Percentiles rank a stretch among this genome's conserved stretches.
phyloP scores from a whole-genome alignment of 352 stramenopile species.

The Aphanomyces euteiches region DNA sequence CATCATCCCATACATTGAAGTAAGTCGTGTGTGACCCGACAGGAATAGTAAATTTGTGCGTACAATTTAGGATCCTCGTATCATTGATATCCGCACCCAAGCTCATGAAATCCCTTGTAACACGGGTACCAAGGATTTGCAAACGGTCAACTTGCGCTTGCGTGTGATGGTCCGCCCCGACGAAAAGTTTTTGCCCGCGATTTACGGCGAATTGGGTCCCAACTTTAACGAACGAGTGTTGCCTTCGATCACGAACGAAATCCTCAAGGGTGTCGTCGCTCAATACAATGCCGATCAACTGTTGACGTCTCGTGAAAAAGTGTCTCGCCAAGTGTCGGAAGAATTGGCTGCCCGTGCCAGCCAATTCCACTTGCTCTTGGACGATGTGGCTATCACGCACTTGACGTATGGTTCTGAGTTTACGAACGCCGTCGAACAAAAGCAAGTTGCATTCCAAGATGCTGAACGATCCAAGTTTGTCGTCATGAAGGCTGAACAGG shows the following conservation, averaged over 20 bases:
- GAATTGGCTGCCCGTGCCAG: slow-evolving; percentile 95
- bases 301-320: slow-evolving; percentile 97
- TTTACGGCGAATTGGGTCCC: slow-evolving; percentile 96
- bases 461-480: slow-evolving; percentile 99
- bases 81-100: slow-evolving; percentile 98
- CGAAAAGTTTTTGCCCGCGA: slow-evolving; percentile 91
- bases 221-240: slow-evolving; percentile 99
- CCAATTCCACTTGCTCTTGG: slow-evolving; percentile 97
- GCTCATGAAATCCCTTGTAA: slow-evolving; percentile 95
- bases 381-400: slow-evolving; percentile 99
- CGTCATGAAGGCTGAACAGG: slow-evolving; percentile 98
- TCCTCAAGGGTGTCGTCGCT: slow-evolving; percentile 91
- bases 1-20: slow-evolving; percentile 96
- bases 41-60: neutral
- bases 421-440: slow-evolving; percentile 99
- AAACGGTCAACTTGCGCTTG: slow-evolving; percentile 99
- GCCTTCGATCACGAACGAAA: slow-evolving; percentile 97
- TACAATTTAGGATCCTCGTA: slow-evolving; percentile 91
- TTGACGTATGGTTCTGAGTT: slow-evolving; percentile 99
- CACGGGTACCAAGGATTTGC: slow-evolving; percentile 99
- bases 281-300: slow-evolving; percentile 99
- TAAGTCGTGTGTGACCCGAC: slow-evolving; percentile 7
- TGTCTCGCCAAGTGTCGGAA: slow-evolving; percentile 95
- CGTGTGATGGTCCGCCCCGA: slow-evolving; percentile 94
- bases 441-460: slow-evolving; percentile 99